phyloP scores from a whole-genome alignment of 805 yeast species.

The Candida quercuum region DNA sequence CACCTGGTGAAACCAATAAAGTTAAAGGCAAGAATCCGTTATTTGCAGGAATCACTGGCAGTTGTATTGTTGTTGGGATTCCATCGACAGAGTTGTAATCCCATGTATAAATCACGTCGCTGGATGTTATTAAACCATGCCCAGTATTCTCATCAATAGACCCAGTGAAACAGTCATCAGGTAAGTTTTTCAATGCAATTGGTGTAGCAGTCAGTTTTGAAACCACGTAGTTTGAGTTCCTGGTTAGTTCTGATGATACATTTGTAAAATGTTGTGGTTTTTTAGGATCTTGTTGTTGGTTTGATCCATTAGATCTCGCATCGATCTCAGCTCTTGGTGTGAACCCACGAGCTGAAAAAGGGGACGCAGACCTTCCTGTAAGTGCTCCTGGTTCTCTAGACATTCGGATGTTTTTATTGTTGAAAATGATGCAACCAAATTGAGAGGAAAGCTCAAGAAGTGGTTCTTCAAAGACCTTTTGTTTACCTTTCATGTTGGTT shows the following conservation, averaged over 20 bases:
- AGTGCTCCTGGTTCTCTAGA: background rate
- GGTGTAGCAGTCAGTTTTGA: slow-evolving; percentile 55
- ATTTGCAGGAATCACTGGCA: slow-evolving; percentile 29
- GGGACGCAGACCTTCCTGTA: background rate
- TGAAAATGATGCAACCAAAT: no score
- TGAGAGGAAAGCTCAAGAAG: no score
- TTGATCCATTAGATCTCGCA: background rate
- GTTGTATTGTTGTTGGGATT: slow-evolving; percentile 50
- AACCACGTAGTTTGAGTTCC: slow-evolving; percentile 53
- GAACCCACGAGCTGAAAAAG: slow-evolving; percentile 1
- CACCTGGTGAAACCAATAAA: slow-evolving; percentile 50
- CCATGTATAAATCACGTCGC: slow-evolving; percentile 61
- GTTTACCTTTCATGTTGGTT: no score
- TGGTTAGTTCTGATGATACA: slow-evolving; percentile 44
- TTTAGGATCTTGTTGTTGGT: slow-evolving; percentile 1
- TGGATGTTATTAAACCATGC: slow-evolving; percentile 25
- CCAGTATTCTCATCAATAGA: slow-evolving; percentile 25
- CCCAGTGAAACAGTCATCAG: no score
- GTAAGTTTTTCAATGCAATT: slow-evolving; percentile 8
- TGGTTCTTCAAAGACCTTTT: no score
- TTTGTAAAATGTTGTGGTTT: slow-evolving; percentile 18
- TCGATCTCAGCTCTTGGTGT: background rate
- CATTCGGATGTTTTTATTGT: no score
- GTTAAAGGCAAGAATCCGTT: slow-evolving; percentile 43
- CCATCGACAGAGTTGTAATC: slow-evolving; percentile 56